A percentile compares a stretch with the other conserved stretches of the same genome.
These are phyloP conservation scores for Xylaria sp. DNA, from an alignment of 2,329 filamentous ascomycete species.

Conservation along the genomic window DNA sequence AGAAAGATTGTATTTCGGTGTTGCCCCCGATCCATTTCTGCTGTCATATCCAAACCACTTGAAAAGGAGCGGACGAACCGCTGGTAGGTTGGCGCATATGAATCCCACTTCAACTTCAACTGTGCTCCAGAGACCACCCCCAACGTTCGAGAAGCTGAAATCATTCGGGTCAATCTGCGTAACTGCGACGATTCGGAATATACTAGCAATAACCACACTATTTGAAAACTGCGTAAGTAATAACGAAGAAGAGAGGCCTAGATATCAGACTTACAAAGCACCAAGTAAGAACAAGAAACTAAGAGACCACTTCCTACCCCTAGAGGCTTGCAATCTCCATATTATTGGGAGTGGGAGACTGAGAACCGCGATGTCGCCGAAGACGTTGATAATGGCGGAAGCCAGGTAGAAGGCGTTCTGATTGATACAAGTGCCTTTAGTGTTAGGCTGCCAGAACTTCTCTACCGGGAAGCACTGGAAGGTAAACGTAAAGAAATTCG, in stretches of 20 bases:
- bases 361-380: constrained; percentile 47
- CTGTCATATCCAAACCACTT: constrained; percentile 40
- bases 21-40: constrained; percentile 33
- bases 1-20: constrained; percentile 41
- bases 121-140: constrained; percentile 46
- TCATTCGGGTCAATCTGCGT: constrained; percentile 43
- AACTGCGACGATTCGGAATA: constrained; percentile 46
- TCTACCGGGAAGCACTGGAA: constrained; percentile 43
- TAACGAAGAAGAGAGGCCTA: not conserved
- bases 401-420: constrained; percentile 43
- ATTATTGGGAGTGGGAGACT: constrained; percentile 48
- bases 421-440: constrained; percentile 40
- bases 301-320: constrained; percentile 46
- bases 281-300: constrained; percentile 49
- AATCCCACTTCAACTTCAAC: constrained; percentile 47
- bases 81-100: constrained; percentile 46
- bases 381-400: constrained; percentile 46
- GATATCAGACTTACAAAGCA: constrained; percentile 44
- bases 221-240: constrained; percentile 26
- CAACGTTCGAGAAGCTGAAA: constrained; percentile 45
- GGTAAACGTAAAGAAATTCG: constrained; percentile 42
- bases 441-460: constrained; percentile 40
- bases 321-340: constrained; percentile 46
- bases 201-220: constrained; percentile 46
- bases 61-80: constrained; percentile 43